Base-by-base conservation (phyloP, 1,284 basidiomycete species). In the Butyriboletus appendiculatus region DNA sequence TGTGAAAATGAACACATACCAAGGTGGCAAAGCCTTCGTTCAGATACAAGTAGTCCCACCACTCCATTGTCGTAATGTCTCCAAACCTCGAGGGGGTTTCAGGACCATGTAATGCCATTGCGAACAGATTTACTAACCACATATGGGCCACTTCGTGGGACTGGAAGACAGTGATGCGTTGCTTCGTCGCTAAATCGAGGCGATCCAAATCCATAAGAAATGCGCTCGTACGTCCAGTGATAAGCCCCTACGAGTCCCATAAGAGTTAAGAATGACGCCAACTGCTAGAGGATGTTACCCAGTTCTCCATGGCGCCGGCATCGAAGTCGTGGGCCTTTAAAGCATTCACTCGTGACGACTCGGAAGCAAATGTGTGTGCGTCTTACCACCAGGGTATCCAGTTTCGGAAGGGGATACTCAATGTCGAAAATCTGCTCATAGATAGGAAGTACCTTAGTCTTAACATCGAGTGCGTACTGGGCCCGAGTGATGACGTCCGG, bases 231-330 rank as follows among this genome's bases (percentile, higher is more conserved):
- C 95, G 81, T 26, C 94, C 95, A 10, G 92, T 97, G 67, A 98
- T 97, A 55, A 98, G 76, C 53, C 95, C 94, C 85, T 81, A 43
- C 14, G 12, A 34, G 45, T 16, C 14, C 3, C 3, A 22, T 55
- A 26, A 57, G 52, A 50, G 6, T 32, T 30, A 18, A 26, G 15
- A 47, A 34, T 44, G 16, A 44, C 9, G n/a, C 12, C 7, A n/a
- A 50, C 11, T 37, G 10, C 18, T 43, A 4, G 28, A 43, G 4
- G 12, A 24, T 11, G 5, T 44, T 66, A 78, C 80, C 89, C 92
- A 95, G 71, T 97, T 97, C 76, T 98, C 94, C 94, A 96, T 96
- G 3, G 94, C 94, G 49, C 84, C 93, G 33, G 90, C 88, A 69
- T 96, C 94, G 62, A 96, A 96, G 70, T 96, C 93, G 56, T 82